Percentiles rank a stretch among this genome's conserved stretches.
These are phyloP conservation scores for Xerocomus spinulosus DNA, from an alignment of 768 basidiomycete species.

Conservation along the genomic window DNA sequence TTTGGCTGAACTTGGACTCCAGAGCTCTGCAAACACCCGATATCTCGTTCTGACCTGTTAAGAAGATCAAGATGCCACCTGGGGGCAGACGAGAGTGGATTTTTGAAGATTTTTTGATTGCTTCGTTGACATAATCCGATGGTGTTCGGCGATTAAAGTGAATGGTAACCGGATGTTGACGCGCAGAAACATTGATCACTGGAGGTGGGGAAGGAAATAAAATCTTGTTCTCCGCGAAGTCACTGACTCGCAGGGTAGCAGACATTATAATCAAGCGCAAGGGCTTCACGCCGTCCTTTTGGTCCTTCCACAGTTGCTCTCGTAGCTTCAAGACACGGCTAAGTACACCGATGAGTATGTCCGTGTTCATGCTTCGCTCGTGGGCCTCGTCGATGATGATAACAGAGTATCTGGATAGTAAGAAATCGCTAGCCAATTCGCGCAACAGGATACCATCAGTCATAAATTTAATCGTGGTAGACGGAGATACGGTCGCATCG, in stretches of 20 bases:
- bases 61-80: slow-evolving; percentile 88
- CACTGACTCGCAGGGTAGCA: slow-evolving; percentile 88
- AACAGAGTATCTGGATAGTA: slow-evolving; percentile 91
- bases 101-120: slow-evolving; percentile 83
- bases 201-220: slow-evolving; percentile 87
- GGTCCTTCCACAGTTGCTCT: slow-evolving; percentile 84
- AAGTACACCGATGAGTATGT: slow-evolving; percentile 94
- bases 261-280: slow-evolving; percentile 97
- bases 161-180: slow-evolving; percentile 92
- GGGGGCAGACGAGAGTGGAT: slow-evolving; percentile 90
- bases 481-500: slow-evolving; percentile 85
- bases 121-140: slow-evolving; percentile 86
- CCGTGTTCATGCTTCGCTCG: slow-evolving; percentile 96
- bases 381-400: slow-evolving; percentile 98
- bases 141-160: slow-evolving; percentile 88
- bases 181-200: slow-evolving; percentile 80
- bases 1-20: slow-evolving; percentile 69
- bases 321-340: slow-evolving; percentile 87
- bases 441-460: slow-evolving; percentile 96
- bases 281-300: slow-evolving; percentile 73
- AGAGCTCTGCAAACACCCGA: slow-evolving; percentile 75
- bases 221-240: slow-evolving; percentile 82
- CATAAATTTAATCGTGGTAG: slow-evolving; percentile 98
- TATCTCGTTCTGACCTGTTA: slow-evolving; percentile 97
- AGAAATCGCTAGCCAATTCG: slow-evolving; percentile 87